A percentile compares a stretch with the other conserved stretches of the same genome.
Conservation (phyloP, 2,329 filamentous ascomycete genomes). For the Fusarium sp. region DNA sequence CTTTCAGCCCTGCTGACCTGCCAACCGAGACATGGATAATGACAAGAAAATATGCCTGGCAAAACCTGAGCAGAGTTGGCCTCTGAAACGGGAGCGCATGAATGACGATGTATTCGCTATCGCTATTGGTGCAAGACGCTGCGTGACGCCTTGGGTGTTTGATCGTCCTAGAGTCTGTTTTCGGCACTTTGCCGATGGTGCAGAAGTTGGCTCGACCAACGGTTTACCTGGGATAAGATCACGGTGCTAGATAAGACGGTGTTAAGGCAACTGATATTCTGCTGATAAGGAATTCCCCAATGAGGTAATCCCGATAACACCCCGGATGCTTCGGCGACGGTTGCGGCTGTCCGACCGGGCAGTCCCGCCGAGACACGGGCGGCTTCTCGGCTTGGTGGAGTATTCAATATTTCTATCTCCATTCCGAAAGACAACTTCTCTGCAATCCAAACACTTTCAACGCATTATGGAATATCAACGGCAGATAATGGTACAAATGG, state of each 20-base stretch:
- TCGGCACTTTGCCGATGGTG: constrained; percentile 13
- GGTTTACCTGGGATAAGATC: background rate
- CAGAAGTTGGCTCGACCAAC: constrained; percentile 14
- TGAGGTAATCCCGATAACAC: constrained; percentile 27
- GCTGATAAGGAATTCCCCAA: constrained; percentile 16
- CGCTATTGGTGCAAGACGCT: constrained; percentile 4
- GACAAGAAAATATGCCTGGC: constrained; percentile 9
- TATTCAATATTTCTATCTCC: background rate
- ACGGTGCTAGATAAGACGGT: constrained; percentile 13
- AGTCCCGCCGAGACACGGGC: too few relatives aligned
- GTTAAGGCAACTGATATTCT: background rate
- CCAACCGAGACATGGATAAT: constrained; percentile 5
- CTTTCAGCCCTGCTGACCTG: constrained; percentile 31
- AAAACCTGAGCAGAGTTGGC: background rate
- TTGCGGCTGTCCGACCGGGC: too few relatives aligned
- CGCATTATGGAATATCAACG: background rate
- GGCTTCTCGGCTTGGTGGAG: background rate
- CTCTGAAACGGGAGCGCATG: constrained; percentile 13
- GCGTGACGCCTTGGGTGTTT: constrained; percentile 22
- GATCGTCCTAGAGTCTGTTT: constrained; percentile 15
- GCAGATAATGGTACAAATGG: background rate
- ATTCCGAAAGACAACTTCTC: too few relatives aligned
- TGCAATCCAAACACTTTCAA: background rate
- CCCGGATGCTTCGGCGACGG: constrained; percentile 18
- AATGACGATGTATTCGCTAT: constrained; percentile 10